A percentile compares a stretch with the other conserved stretches of the same genome.
These are phyloP conservation scores for Sporisorium sorghi DNA, from an alignment of 1,284 basidiomycete genomes.

Conservation along the genomic window DNA sequence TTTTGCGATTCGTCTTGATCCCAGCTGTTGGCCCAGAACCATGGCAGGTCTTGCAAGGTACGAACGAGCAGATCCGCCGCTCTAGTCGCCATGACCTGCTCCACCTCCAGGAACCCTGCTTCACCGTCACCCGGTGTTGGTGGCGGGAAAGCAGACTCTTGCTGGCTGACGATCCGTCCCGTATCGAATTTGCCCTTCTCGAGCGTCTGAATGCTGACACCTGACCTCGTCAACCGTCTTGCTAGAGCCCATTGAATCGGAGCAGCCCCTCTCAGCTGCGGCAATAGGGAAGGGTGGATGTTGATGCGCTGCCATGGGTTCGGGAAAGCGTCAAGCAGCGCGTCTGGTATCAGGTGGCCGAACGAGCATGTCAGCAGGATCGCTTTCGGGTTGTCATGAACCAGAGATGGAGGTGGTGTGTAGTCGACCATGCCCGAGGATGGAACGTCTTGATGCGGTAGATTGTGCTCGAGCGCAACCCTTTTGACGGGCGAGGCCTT, in stretches of 20 bases:
- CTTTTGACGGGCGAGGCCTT: constrained; percentile 56
- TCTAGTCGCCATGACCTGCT: constrained; percentile 75
- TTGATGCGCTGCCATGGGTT: constrained; percentile 78
- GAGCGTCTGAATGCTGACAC: constrained; percentile 60
- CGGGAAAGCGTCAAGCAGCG: constrained; percentile 78
- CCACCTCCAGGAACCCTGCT: constrained; percentile 74
- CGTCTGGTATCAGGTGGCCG: constrained; percentile 82
- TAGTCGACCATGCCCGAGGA: constrained; percentile 32
- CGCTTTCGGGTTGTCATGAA: constrained; percentile 27
- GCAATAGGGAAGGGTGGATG: constrained; percentile 90
- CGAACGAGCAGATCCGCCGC: constrained; percentile 80
- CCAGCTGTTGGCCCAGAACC: constrained; percentile 70
- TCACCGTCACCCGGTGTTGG: constrained; percentile 43
- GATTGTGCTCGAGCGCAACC: constrained; percentile 35
- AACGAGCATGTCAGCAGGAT: constrained; percentile 91
- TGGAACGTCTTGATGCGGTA: constrained; percentile 45
- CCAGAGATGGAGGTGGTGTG: constrained; percentile 10
- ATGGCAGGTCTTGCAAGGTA: constrained; percentile 77
- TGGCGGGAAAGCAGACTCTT: constrained; percentile 71
- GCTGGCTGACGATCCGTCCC: constrained; percentile 41
- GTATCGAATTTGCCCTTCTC: constrained; percentile 52
- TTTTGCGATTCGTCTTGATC: constrained; percentile 33
- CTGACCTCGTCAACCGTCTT: constrained; percentile 31
- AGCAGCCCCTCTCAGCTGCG: constrained; percentile 87
- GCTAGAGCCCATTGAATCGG: constrained; percentile 87